Conservation (phyloP, 2,329 filamentous ascomycete species). For the Neopestalotiopsis clavispora region DNA sequence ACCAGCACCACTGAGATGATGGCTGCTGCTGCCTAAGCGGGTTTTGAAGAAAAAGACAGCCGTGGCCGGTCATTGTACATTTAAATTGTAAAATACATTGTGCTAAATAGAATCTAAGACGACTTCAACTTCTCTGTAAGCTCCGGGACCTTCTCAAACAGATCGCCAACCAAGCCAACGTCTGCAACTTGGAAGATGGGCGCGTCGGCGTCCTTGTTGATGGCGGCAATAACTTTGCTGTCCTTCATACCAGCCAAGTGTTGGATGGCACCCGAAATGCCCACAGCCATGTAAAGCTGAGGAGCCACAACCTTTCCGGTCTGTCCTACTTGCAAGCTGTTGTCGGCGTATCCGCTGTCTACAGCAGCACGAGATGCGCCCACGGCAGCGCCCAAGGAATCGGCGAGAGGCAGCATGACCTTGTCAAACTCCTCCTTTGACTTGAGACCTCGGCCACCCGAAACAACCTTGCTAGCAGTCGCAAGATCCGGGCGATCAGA, state of each 20-base stretch:
- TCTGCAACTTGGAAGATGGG: constrained; percentile 99
- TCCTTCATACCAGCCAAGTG: constrained; percentile 99
- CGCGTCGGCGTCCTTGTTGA: constrained; percentile 97
- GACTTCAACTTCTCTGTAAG: constrained; percentile 92
- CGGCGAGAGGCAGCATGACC: constrained; percentile 89
- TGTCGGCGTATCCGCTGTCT: constrained; percentile 96
- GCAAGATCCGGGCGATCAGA: constrained; percentile 92
- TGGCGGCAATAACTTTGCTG: constrained; percentile 98
- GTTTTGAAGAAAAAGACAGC: constrained; percentile 15
- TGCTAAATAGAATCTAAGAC: constrained; percentile 32
- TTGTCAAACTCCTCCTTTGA: constrained; percentile 97
- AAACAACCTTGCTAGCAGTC: constrained; percentile 88
- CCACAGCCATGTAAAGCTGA: constrained; percentile 91
- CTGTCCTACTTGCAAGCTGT: constrained; percentile 97
- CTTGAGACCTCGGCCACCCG: constrained; percentile 92
- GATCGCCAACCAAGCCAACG: constrained; percentile 90
- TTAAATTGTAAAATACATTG: constrained; percentile 17
- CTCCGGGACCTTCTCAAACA: constrained; percentile 95
- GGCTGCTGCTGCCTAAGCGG: constrained; percentile 46
- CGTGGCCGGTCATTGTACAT: constrained; percentile 8
- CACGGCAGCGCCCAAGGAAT: constrained; percentile 92
- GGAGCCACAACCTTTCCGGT: constrained; percentile 98
- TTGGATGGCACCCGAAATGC: constrained; percentile 97
- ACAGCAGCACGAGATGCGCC: constrained; percentile 94
- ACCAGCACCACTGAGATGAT: constrained; percentile 64